Evolutionary conservation across 495 filamentous ascomycete species (phyloP).

Genomic region (Aspergillus steynii): DNA sequence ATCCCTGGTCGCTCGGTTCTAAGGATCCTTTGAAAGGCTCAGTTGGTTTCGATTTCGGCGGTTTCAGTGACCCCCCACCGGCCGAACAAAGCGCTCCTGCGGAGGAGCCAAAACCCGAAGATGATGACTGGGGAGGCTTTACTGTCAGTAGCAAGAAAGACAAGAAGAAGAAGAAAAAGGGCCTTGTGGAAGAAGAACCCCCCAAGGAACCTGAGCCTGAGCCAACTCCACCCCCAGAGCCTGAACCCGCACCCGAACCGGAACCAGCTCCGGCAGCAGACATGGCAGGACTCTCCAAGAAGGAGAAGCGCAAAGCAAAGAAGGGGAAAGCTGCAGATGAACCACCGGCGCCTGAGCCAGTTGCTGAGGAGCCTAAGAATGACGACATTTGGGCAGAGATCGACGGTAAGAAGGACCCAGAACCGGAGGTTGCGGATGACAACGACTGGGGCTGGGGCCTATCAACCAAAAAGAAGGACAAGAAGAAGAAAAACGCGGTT

Average conservation of each 20-base stretch:
- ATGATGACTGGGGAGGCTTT: constrained; percentile 33
- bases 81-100: constrained; percentile 23
- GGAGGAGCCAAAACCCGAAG: constrained; percentile 22
- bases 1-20: constrained; percentile 41
- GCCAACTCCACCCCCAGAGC: constrained; percentile 28
- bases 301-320: constrained; percentile 35
- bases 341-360: constrained; percentile 19
- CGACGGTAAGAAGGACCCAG: background rate
- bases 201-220: constrained; percentile 26
- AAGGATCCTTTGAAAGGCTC: constrained; percentile 38
- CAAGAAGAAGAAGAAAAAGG: constrained; percentile 30
- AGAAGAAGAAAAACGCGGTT: constrained; percentile 29
- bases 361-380: constrained; percentile 18
- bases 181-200: constrained; percentile 13
- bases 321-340: constrained; percentile 28
- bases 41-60: constrained; percentile 48
- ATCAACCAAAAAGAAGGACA: constrained; percentile 39
- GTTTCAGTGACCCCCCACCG: constrained; percentile 34
- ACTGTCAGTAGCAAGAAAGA: constrained; percentile 25
- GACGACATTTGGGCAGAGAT: constrained; percentile 3
- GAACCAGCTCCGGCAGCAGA: constrained; percentile 10
- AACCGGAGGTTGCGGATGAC: constrained; percentile 21
- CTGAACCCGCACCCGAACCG: constrained; percentile 9
- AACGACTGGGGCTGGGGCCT: constrained; percentile 36
- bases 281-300: constrained; percentile 26